Conservation (phyloP, 495 filamentous ascomycete species). For the Daldinia bambusicola region DNA sequence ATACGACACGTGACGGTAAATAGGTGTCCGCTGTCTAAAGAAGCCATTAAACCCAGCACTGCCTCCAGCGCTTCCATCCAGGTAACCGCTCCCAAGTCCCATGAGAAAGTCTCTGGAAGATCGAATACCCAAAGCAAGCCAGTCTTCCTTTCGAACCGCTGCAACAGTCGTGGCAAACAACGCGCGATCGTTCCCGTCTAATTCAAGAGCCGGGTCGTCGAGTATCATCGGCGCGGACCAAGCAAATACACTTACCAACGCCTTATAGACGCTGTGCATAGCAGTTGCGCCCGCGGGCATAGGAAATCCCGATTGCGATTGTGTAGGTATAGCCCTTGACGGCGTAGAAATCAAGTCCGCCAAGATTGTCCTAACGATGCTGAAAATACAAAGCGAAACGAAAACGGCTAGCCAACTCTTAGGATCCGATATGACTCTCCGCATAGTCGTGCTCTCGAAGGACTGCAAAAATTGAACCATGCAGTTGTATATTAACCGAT, state of each 20-base stretch:
- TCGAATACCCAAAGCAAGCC: conserved; percentile 55
- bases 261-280: conserved; percentile 62
- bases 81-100: conserved; percentile 56
- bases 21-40: conserved; percentile 54
- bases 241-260: conserved; percentile 55
- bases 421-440: conserved; percentile 49
- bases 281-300: conserved; percentile 47
- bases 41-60: conserved; percentile 56
- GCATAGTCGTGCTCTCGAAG: conserved; percentile 55
- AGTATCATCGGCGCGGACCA: conserved; percentile 57
- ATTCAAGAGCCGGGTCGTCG: conserved; percentile 50
- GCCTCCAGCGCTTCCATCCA: conserved; percentile 48
- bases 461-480: conserved; percentile 60
- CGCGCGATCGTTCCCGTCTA: conserved; percentile 51
- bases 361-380: conserved; percentile 59
- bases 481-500: conserved; percentile 58
- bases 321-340: conserved; percentile 39
- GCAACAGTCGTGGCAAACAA: conserved; percentile 47
- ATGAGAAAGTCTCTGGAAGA: conserved; percentile 58
- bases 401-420: conserved; percentile 60
- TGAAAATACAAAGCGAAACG: conserved; percentile 61
- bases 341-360: conserved; percentile 55
- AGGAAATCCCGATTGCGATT: conserved; percentile 46
- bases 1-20: conserved; percentile 48
- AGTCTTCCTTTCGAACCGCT: conserved; percentile 54